Evolutionary conservation across 768 basidiomycete genomes (phyloP).

Genomic region (Termitomyces sp.): DNA sequence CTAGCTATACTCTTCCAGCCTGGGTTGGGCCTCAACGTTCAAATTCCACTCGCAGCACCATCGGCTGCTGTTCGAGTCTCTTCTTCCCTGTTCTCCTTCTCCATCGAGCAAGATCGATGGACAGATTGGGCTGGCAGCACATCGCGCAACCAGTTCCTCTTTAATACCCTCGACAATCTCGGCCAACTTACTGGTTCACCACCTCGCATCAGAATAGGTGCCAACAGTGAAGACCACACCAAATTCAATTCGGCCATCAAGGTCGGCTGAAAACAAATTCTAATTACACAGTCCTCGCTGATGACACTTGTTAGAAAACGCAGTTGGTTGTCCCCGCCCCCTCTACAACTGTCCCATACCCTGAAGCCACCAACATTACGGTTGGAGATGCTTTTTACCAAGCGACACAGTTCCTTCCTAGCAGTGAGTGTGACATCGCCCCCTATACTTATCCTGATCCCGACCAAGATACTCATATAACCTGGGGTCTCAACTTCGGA

Average conservation of each 20-base stretch:
- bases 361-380: constrained; percentile 56
- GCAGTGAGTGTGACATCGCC: constrained; percentile 2
- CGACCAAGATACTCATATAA: constrained; percentile 49
- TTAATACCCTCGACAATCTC: constrained; percentile 54
- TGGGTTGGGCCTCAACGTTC: constrained; percentile 5
- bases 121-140: constrained; percentile 56
- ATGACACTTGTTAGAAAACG: neutral
- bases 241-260: constrained; percentile 42
- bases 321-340: constrained; percentile 45
- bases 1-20: constrained; percentile 1
- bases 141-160: constrained; percentile 51
- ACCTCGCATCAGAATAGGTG: constrained; percentile 56
- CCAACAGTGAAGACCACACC: constrained; percentile 54
- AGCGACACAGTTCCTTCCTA: constrained; percentile 15
- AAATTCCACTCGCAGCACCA: constrained; percentile 5
- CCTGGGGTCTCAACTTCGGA: constrained; percentile 68
- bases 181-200: constrained; percentile 43
- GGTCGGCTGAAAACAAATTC: constrained; percentile 22
- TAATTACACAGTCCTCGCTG: neutral
- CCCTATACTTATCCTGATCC: neutral
- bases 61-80: constrained; percentile 6
- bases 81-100: constrained; percentile 50
- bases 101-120: constrained; percentile 70
- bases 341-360: constrained; percentile 50
- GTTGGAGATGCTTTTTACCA: constrained; percentile 55